Percentiles rank a stretch among this genome's conserved stretches.
Conservation (phyloP, 176 grass and related monocot species). For the Aegilops sharonensis region DNA sequence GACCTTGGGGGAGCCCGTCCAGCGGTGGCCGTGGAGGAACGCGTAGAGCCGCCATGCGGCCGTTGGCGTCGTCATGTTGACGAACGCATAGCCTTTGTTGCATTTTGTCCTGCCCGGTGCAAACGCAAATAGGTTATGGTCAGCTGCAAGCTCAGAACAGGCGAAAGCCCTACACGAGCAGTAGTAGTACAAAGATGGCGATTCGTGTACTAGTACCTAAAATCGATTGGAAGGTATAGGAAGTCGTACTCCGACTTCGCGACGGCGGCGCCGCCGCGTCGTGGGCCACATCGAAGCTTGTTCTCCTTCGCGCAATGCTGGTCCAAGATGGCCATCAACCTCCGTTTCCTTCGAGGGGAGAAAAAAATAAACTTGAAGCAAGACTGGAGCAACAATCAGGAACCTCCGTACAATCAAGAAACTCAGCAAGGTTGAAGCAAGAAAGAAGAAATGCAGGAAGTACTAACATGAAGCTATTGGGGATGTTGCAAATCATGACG, state of each 20-base stretch:
- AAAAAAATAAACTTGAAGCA: not conserved
- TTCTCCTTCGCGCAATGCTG: slow-evolving; percentile 41
- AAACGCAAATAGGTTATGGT: too few species aligned
- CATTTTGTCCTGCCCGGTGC: slow-evolving; percentile 4
- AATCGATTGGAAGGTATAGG: slow-evolving; percentile 60
- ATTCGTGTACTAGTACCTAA: not conserved
- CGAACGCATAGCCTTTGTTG: slow-evolving; percentile 68
- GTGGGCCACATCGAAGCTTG: too few species aligned
- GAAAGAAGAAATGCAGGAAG: not conserved
- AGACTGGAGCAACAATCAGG: not conserved
- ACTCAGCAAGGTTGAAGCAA: too few species aligned
- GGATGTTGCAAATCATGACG: slow-evolving; percentile 56
- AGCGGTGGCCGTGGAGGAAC: slow-evolving; percentile 23
- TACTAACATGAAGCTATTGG: slow-evolving; percentile 37
- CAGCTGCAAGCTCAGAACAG: too few species aligned
- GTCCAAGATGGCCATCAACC: slow-evolving; percentile 26
- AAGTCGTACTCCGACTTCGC: slow-evolving; percentile 52
- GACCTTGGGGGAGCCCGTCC: slow-evolving; percentile 39
- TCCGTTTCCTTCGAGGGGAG: slow-evolving; percentile 7
- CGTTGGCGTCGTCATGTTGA: slow-evolving; percentile 50
- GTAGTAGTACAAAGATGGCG: too few species aligned
- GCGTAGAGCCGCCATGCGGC: slow-evolving; percentile 36
- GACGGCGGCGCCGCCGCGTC: not conserved
- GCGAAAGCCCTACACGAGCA: too few species aligned
- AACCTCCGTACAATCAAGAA: too few species aligned